Base-by-base conservation (phyloP, 208 protist species). In the Wallacemonas rigidus region DNA sequence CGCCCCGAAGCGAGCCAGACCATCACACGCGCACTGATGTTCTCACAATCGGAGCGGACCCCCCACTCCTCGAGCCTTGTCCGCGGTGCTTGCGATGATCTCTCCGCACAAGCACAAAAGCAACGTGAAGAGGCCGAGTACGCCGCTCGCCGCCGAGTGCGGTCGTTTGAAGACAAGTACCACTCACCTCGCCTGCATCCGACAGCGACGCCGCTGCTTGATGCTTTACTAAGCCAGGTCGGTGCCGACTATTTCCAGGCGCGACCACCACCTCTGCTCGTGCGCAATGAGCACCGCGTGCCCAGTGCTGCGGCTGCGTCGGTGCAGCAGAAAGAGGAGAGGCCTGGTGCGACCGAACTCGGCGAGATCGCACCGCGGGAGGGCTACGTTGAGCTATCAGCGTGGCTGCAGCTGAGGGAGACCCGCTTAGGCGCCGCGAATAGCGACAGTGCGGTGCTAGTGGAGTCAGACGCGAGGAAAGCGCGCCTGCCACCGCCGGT, bases 101-200 rank as follows among this genome's bases (percentile, higher is more conserved):
- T 38, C 8, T 14, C n/a, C 41, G 60, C 36, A 8, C 8, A 65
- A 38, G 60, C 36, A 38, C 39, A 40, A 7, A n/a, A 5, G 36
- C 50, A 17, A n/a, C 26, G 26, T 26, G 64, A 54, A 11, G 64
- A 56, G 50, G 26, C n/a, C 15, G 48, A 3, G 64, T 55, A 58
- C 35, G 36, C 48, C 17, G 15, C 8, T 44, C 43, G 64, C 3
- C 64, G 51, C 11, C 50, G 50, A 17, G 48, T 69, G 14, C 64
- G 64, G 36, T 11, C 47, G n/a, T 69, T 69, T 57, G 64, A 69
- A n/a, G 38, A 41, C 14, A 54, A 15, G 6, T 69, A 69, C 50
- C 45, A 69, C 51, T 47, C 50, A 8, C 45, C 17, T 7, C 64
- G 64, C 7, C 50, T 47, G 44, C 64, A 47, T 38, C 45, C 51